Percentiles rank a stretch among this genome's conserved stretches.
phyloP scores from a whole-genome alignment of 2,329 filamentous ascomycete genomes.

The Magnaporthales sp. region DNA sequence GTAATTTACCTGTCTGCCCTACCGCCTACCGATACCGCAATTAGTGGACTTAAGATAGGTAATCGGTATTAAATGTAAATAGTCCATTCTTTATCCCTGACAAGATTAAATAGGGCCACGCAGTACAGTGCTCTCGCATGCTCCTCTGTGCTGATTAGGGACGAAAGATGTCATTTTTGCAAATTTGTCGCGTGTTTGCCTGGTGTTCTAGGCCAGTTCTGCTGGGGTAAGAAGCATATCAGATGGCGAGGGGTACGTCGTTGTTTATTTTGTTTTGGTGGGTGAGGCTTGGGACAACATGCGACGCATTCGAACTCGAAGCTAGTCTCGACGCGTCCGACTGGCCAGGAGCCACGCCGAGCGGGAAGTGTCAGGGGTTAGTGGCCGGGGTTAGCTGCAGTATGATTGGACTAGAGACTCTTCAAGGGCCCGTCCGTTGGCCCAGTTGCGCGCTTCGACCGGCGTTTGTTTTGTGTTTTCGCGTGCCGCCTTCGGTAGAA shows the following conservation, averaged over 20 bases:
- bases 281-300: conserved; percentile 1
- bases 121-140: no score
- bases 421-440: not conserved
- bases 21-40: not conserved
- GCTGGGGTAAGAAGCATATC: not conserved
- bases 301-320: conserved; percentile 1
- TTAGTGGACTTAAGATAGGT: not conserved
- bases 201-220: not conserved
- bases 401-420: not conserved
- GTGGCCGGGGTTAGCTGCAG: not conserved
- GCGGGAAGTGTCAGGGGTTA: conserved; percentile 3
- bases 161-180: not conserved
- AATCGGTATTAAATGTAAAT: not conserved
- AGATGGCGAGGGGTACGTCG: not conserved
- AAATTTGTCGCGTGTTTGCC: not conserved
- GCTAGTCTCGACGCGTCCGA: conserved; percentile 8
- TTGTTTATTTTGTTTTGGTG: conserved; percentile 9
- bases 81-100: not conserved
- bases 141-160: no score
- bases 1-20: not conserved
- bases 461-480: conserved; percentile 2
- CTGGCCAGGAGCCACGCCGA: conserved; percentile 3
- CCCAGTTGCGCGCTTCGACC: conserved; percentile 6
- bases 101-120: not conserved
- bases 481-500: not conserved